A percentile compares a stretch with the other conserved stretches of the same genome.
Conservation (phyloP, 441 rosid species). For the Brassica balearica region DNA sequence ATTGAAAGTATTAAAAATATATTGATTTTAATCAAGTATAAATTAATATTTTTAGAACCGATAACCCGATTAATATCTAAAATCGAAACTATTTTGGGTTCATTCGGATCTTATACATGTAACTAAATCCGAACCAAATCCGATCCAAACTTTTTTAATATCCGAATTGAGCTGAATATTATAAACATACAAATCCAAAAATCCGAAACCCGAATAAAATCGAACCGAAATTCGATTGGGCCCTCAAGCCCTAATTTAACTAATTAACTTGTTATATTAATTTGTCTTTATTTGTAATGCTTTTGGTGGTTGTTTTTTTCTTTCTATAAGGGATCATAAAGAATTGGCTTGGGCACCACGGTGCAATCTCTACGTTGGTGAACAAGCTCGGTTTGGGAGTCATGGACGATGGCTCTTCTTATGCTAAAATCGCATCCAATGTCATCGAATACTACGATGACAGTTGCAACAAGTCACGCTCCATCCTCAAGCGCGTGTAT, state of each 20-base stretch:
- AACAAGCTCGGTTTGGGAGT: slow-evolving; percentile 29
- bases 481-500: slow-evolving; percentile 37
- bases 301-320: not conserved
- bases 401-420: slow-evolving; percentile 3
- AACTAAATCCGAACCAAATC: not conserved
- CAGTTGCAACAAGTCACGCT: not conserved
- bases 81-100: not conserved
- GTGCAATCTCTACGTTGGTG: slow-evolving; percentile 10
- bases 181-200: too few species aligned
- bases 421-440: not conserved
- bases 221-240: not conserved
- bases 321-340: not conserved
- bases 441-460: not conserved
- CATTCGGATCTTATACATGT: not conserved
- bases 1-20: too few species aligned
- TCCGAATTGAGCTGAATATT: not conserved
- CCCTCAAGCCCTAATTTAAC: not conserved
- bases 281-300: not conserved
- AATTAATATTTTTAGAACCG: not conserved
- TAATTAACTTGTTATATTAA: not conserved
- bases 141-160: not conserved
- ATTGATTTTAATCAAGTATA: not conserved
- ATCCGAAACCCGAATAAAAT: not conserved
- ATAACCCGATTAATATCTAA: not conserved
- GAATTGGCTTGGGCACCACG: slow-evolving; percentile 6